Evolutionary conservation across 2,329 filamentous ascomycete genomes (phyloP).

Genomic region (Periconia sp.): DNA sequence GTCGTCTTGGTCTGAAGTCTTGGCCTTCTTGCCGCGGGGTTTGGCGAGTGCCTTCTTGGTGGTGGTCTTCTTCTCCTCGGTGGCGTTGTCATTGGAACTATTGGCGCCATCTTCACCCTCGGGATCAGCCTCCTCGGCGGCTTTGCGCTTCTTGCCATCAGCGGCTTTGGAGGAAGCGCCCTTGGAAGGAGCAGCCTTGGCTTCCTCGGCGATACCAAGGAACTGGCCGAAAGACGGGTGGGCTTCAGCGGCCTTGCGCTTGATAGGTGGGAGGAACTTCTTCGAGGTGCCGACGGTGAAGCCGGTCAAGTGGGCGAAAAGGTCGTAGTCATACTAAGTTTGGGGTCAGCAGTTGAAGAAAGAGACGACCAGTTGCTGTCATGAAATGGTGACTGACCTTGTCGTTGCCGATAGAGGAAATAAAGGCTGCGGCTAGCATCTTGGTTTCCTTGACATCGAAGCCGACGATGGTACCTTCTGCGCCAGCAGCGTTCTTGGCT

Average conservation of each 20-base stretch:
- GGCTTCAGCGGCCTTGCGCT: conserved; percentile 30
- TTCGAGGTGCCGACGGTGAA: conserved; percentile 34
- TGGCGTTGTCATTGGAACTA: conserved; percentile 1
- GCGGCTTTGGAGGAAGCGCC: conserved; percentile 4
- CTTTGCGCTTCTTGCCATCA: conserved; percentile 6
- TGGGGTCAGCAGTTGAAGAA: neutral
- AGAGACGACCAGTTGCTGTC: neutral
- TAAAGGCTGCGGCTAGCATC: conserved; percentile 34
- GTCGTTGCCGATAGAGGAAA: conserved; percentile 26
- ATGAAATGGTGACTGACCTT: conserved; percentile 20
- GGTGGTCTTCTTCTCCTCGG: conserved; percentile 3
- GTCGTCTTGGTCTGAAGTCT: conserved; percentile 1
- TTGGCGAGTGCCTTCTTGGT: conserved; percentile 14
- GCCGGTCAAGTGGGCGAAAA: conserved; percentile 30
- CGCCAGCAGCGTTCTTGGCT: conserved; percentile 11
- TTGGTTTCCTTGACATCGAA: conserved; percentile 29
- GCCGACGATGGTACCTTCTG: conserved; percentile 12
- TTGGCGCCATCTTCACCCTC: neutral
- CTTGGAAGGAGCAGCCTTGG: conserved; percentile 8
- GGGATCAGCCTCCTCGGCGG: neutral
- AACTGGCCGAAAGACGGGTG: conserved; percentile 27
- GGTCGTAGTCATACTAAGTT: conserved; percentile 30
- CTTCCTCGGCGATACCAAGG: conserved; percentile 14
- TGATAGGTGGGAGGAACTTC: conserved; percentile 37
- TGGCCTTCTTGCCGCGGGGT: conserved; percentile 9